Percentiles rank a stretch among this genome's conserved stretches.
These are phyloP conservation scores for Brassica rapa DNA, from an alignment of 345 rosid species.

Conservation along the genomic window DNA sequence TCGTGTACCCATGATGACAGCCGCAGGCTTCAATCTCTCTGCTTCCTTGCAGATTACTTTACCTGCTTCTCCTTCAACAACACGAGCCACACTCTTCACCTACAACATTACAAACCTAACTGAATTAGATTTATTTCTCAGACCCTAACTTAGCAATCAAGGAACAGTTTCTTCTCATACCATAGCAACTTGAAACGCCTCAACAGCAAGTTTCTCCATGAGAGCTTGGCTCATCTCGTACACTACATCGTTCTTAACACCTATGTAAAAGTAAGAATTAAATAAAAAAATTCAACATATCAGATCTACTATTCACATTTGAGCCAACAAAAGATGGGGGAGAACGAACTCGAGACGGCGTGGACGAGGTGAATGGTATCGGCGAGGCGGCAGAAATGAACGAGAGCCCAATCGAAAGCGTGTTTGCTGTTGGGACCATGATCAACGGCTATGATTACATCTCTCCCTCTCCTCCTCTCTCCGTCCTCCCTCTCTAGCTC, in stretches of 20 bases:
- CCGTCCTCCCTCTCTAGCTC: slow-evolving; percentile 74
- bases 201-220: slow-evolving; percentile 79
- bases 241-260: slow-evolving; percentile 58
- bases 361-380: slow-evolving; percentile 87
- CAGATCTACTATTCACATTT: neutral
- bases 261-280: neutral
- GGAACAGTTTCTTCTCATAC: slow-evolving; percentile 40
- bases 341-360: slow-evolving; percentile 66
- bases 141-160: slow-evolving; percentile 27
- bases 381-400: slow-evolving; percentile 77
- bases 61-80: slow-evolving; percentile 83
- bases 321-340: neutral
- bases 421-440: slow-evolving; percentile 44
- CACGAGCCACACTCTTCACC: slow-evolving; percentile 67
- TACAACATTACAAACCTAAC: slow-evolving; percentile 16
- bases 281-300: neutral
- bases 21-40: slow-evolving; percentile 77
- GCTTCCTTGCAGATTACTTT: slow-evolving; percentile 84
- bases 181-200: slow-evolving; percentile 78
- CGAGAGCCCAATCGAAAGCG: slow-evolving; percentile 49
- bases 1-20: slow-evolving; percentile 87
- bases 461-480: slow-evolving; percentile 56
- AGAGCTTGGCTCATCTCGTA: slow-evolving; percentile 61
- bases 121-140: neutral
- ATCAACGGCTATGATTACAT: slow-evolving; percentile 41